Base-by-base conservation (phyloP, 495 filamentous ascomycete genomes). In the Aspergillus hancockii region DNA sequence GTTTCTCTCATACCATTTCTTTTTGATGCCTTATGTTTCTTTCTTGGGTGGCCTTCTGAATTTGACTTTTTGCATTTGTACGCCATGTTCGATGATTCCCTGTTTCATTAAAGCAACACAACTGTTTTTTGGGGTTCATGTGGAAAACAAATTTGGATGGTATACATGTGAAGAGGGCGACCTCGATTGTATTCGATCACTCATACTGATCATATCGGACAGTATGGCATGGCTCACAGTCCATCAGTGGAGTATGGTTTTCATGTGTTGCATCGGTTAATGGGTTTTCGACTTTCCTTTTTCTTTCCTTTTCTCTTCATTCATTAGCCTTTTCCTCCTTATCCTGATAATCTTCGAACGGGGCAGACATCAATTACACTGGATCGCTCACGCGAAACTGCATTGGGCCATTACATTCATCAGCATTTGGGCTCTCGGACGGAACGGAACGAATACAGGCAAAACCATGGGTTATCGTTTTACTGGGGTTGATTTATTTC, bases 381-480 rank as follows among this genome's bases (percentile, higher is more conserved):
- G 56, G 13, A 49, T 50, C 59, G 66, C 78, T 79, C 60, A 61
- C 67, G 59, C 75, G 72, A 51, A 70, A 77, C 58, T 55, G 58
- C 60, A 57, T 52, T 13, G 49, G 49, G 7, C 38, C 38, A 41
- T 41, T 16, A 34, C 49, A 52, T 30, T 52, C 49, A 23, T 32
- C 30, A 18, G 34, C 49, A 52, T 52, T 52, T 52, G 49, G 49
- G 49, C 16, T 52, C 30, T 52, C 16, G 28, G 49, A 52, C 21
- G 49, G 49, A 36, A 21, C 13, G 49, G 49, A 52, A 52, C 28
- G 23, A 50, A 9, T 28, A 41, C 40, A 23, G 9, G 22, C 23
- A 31, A 13, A 62, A 62, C 60, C 19, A 61, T 49, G 59, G 60
- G 41, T 54, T 34, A 18, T 36, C 52, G 62, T 63, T 60, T 67